phyloP scores from a whole-genome alignment of 495 filamentous ascomycete genomes.

The Penicillium longicatenatum region DNA sequence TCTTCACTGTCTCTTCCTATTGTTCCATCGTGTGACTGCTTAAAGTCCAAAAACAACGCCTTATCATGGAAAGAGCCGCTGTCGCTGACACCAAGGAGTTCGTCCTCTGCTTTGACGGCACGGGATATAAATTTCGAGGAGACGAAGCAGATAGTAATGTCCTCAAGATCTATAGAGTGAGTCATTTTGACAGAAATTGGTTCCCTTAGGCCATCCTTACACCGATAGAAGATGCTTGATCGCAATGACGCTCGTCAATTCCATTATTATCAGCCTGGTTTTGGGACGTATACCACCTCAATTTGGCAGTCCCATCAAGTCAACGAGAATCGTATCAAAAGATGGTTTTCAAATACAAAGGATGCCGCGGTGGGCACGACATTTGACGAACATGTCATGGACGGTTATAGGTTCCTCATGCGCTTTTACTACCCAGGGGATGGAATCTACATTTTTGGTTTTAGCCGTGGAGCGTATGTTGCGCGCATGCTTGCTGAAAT shows the following conservation, averaged over 20 bases:
- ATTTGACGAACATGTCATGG: constrained; percentile 77
- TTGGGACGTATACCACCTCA: constrained; percentile 22
- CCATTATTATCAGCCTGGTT: constrained; percentile 43
- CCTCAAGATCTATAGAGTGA: constrained; percentile 37
- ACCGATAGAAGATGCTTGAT: constrained; percentile 31
- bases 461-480: constrained; percentile 78
- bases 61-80: not conserved
- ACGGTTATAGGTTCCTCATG: constrained; percentile 86
- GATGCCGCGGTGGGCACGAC: constrained; percentile 74
- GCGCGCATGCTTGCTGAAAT: constrained; percentile 82
- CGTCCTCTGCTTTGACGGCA: constrained; percentile 50
- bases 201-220: not conserved
- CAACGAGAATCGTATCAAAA: constrained; percentile 54
- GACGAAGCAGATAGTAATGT: constrained; percentile 44
- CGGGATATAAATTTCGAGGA: constrained; percentile 44
- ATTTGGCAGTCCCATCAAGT: constrained; percentile 28
- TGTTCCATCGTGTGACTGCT: no score
- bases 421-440: constrained; percentile 74
- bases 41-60: not conserved
- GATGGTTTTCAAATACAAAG: constrained; percentile 55
- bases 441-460: constrained; percentile 78
- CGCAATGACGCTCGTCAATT: constrained; percentile 31
- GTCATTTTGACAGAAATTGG: not conserved
- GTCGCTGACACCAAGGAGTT: constrained; percentile 1
- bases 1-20: no score